A percentile compares a stretch with the other conserved stretches of the same genome.
These are phyloP conservation scores for Fomitiporia mediterranea DNA, from an alignment of 1,284 basidiomycete genomes.

Conservation along the genomic window DNA sequence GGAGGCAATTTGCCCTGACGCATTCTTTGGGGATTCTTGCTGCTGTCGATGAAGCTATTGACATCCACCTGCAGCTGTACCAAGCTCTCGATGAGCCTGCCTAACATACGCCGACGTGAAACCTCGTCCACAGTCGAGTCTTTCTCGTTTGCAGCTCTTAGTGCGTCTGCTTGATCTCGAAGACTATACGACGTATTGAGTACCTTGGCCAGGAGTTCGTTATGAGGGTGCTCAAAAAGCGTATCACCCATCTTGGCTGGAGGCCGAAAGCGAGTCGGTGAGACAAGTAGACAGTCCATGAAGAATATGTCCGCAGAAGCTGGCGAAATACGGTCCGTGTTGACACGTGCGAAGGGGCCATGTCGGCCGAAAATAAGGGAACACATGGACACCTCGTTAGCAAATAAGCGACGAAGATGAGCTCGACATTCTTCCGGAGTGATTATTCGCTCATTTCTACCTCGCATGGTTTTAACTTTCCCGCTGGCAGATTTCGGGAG, in stretches of 20 bases:
- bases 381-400: constrained; percentile 79
- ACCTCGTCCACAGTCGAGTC: constrained; percentile 50
- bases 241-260: constrained; percentile 90
- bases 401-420: constrained; percentile 87
- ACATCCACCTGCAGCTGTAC: constrained; percentile 93
- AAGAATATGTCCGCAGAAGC: constrained; percentile 97
- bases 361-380: constrained; percentile 91
- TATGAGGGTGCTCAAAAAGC: constrained; percentile 95
- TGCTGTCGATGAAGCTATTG: constrained; percentile 97
- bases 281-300: constrained; percentile 87
- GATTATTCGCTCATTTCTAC: constrained; percentile 85
- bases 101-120: constrained; percentile 55
- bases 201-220: constrained; percentile 86
- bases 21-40: constrained; percentile 86
- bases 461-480: constrained; percentile 68
- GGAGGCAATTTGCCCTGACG: constrained; percentile 92
- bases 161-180: constrained; percentile 70
- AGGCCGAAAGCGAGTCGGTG: constrained; percentile 95
- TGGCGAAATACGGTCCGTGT: constrained; percentile 48
- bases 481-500: constrained; percentile 73
- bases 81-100: constrained; percentile 73
- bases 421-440: constrained; percentile 90
- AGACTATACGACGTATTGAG: constrained; percentile 80
- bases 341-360: constrained; percentile 71
- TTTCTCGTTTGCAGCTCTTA: constrained; percentile 62